Evolutionary conservation across 2,329 filamentous ascomycete species (phyloP).

Genomic region (Myriosclerotinia curreyana): DNA sequence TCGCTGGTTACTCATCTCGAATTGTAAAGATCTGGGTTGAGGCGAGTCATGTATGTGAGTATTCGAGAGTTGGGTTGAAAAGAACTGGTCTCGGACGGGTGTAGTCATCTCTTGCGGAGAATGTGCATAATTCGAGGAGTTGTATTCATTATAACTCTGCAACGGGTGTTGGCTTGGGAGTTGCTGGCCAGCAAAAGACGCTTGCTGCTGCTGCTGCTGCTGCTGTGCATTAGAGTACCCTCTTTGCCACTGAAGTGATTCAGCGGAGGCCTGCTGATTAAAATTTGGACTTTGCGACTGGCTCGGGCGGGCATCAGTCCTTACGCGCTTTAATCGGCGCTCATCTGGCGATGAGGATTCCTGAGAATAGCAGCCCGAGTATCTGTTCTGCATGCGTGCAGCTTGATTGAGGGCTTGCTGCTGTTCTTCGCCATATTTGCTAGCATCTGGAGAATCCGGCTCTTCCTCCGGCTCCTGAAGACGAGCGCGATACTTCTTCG

Average conservation of each 20-base stretch:
- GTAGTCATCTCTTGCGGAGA: conserved; percentile 20
- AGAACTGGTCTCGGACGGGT: conserved; percentile 19
- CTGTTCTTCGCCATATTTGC: conserved; percentile 17
- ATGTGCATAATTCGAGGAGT: conserved; percentile 20
- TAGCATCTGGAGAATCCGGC: not conserved
- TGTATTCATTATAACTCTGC: conserved; percentile 19
- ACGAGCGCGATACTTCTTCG: conserved; percentile 32
- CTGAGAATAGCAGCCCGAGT: conserved; percentile 17
- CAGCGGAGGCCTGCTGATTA: conserved; percentile 3
- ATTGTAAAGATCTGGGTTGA: conserved; percentile 16
- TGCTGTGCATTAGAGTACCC: not conserved
- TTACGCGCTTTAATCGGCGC: conserved; percentile 2
- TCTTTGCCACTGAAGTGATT: conserved; percentile 11
- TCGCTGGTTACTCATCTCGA: conserved; percentile 15
- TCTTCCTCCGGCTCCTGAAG: conserved; percentile 7
- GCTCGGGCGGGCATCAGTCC: conserved; percentile 5
- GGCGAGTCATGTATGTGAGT: conserved; percentile 18
- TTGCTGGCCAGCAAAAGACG: conserved; percentile 15
- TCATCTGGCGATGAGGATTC: conserved; percentile 14
- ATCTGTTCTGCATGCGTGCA: conserved; percentile 15
- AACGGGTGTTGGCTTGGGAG: conserved; percentile 12
- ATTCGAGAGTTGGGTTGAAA: conserved; percentile 14
- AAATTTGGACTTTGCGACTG: conserved; percentile 18
- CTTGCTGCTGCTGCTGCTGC: conserved; percentile 7
- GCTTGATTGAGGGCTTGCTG: conserved; percentile 2